Evolutionary conservation across 1,284 basidiomycete species (phyloP).

Genomic region (Leccinum huronense): DNA sequence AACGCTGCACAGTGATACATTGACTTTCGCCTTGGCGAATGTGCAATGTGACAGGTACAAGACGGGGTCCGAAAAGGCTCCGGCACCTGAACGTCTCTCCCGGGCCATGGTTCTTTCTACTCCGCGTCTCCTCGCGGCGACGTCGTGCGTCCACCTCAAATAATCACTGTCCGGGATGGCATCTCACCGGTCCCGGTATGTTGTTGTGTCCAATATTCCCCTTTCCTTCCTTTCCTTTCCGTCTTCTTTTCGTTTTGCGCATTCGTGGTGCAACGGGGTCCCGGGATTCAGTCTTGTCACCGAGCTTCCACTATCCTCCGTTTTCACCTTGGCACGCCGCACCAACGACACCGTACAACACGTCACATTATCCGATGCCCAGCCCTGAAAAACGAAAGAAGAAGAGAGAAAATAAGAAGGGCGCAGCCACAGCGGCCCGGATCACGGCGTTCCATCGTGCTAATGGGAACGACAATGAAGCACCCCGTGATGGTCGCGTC

Average conservation of each 20-base stretch:
- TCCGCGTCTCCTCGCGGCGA: conserved; percentile 11
- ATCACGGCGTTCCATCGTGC: background rate
- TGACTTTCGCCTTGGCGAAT: background rate
- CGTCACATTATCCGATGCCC: background rate
- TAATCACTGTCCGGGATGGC: background rate
- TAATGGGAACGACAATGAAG: background rate
- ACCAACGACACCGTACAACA: background rate
- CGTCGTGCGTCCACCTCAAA: background rate
- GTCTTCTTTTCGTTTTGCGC: background rate
- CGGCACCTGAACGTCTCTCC: background rate
- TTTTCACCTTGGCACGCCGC: background rate
- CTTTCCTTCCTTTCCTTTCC: background rate
- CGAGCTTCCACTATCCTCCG: background rate
- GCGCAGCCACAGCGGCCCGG: background rate
- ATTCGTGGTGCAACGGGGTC: background rate
- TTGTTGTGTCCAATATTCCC: background rate
- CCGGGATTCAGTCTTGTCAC: background rate
- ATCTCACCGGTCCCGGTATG: background rate
- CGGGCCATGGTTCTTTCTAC: background rate
- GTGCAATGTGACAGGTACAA: conserved; percentile 3
- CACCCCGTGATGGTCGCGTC: background rate
- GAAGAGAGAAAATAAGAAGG: background rate
- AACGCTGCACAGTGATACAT: background rate
- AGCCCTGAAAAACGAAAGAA: background rate
- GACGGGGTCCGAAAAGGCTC: conserved; percentile 1